Evolutionary conservation across 1,284 basidiomycete genomes (phyloP), one percentile per base, ranked within the genome.

Genomic region (Coniferiporia sulphurascens): DNA sequence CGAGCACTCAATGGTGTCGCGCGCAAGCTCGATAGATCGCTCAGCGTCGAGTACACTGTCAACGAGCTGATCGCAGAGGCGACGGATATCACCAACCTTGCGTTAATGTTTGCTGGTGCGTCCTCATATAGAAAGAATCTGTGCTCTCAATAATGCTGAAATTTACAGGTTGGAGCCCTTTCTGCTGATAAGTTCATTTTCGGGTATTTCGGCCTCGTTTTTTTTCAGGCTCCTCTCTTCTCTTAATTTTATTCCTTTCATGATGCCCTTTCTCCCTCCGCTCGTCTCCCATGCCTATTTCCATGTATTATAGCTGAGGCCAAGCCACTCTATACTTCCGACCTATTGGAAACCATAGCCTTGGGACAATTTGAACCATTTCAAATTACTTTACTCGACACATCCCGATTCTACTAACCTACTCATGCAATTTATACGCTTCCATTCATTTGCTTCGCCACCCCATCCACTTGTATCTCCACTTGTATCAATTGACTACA

Each of bases 21-120:
- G 10, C 77, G 83, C 48, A 98, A 98, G 73, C 77, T 99, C 43
- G 87, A 93, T 67, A 86, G 84, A 64, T 81, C 86, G 10, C 76
- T 98, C 64, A 96, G 92, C 68, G 89, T 96, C 38, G 92, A 97
- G 71, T 95, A 92, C 67, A 91, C 89, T 3, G 93, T 99, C 62
- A 98, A 97, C 73, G 89, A 95, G 71, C 82, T 99, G 43, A 90
- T 98, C 60, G 86, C 91, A 22, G 87, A 95, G 69, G 96, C 96
- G 43, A 91, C 86, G 44, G 91, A 96, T 69, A 72, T 78, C 0
- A 76, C 77, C 41, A 91, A 94, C 71, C 74, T 98, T 36, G 87
- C 86, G 1, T 81, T 79, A 27, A 94, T 98, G 68, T 99, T 83
- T 68, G 67, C 71, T 61, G 92, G 91, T 89, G 67, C 62, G 80